phyloP scores from a whole-genome alignment of 805 yeast genomes.

The Zygoascus flipseniorum region DNA sequence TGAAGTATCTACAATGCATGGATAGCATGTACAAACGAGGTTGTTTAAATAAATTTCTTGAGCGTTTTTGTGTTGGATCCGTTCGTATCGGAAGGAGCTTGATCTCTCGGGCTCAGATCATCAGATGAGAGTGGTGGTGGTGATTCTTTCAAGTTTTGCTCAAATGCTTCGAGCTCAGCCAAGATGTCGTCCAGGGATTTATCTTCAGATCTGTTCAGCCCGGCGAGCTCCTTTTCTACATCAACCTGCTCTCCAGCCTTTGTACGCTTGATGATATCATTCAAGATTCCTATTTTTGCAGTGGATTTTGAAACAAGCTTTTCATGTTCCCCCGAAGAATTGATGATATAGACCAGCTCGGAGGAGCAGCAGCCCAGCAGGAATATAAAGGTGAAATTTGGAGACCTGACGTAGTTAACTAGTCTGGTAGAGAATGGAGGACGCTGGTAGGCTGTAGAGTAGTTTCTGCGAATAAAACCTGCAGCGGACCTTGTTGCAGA shows the following conservation, averaged over 20 bases:
- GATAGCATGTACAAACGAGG: not conserved
- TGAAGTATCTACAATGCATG: not conserved
- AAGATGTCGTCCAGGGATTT: constrained; percentile 21
- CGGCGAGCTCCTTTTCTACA: constrained; percentile 34
- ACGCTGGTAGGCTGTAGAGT: not conserved
- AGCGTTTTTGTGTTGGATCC: not conserved
- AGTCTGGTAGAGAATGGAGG: not conserved
- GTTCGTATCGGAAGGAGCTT: not conserved
- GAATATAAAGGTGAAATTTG: constrained; percentile 32
- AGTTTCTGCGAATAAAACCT: not conserved
- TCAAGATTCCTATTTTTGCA: constrained; percentile 32
- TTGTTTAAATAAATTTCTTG: not conserved
- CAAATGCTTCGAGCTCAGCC: constrained; percentile 22
- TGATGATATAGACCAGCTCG: constrained; percentile 39
- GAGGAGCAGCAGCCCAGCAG: constrained; percentile 40
- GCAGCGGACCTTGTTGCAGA: too few relatives aligned
- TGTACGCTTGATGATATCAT: constrained; percentile 33
- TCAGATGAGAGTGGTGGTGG: not conserved
- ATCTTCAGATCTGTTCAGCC: constrained; percentile 23
- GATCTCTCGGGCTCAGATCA: not conserved
- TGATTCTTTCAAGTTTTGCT: constrained; percentile 7
- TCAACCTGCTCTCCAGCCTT: constrained; percentile 35
- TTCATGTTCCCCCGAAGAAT: constrained; percentile 32
- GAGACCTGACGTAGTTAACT: not conserved
- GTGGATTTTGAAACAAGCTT: constrained; percentile 33